Evolutionary conservation across 2,329 filamentous ascomycete genomes (phyloP).

Genomic region (Hortaea sp.): DNA sequence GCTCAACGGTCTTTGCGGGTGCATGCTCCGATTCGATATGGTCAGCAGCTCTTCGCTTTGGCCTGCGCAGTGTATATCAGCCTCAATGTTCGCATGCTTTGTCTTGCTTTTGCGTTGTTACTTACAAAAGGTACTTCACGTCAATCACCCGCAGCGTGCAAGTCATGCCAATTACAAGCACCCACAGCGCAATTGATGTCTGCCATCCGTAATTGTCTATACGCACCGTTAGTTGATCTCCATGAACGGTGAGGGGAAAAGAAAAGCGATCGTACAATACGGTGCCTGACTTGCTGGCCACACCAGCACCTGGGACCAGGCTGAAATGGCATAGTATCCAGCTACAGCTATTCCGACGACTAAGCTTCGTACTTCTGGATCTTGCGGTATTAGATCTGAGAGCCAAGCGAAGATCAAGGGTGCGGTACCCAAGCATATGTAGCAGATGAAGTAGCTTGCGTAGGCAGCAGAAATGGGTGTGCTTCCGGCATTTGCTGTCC

Average conservation of each 20-base stretch:
- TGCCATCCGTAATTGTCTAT: constrained; percentile 37
- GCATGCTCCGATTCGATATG: too few relatives aligned
- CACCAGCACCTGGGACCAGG: constrained; percentile 18
- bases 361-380: neutral
- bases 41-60: too few relatives aligned
- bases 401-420: neutral
- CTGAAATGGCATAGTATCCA: neutral
- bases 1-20: too few relatives aligned
- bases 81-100: too few relatives aligned
- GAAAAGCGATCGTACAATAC: constrained; percentile 23
- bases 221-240: neutral
- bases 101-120: too few relatives aligned
- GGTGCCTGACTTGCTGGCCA: constrained; percentile 45
- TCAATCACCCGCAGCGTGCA: too few relatives aligned
- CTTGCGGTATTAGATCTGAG: neutral
- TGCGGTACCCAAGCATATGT: neutral
- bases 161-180: constrained; percentile 14
- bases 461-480: neutral
- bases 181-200: constrained; percentile 32
- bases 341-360: neutral
- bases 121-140: too few relatives aligned
- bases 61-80: too few relatives aligned
- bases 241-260: neutral
- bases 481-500: neutral
- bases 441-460: neutral